Base-by-base conservation (phyloP, 2,329 filamentous ascomycete genomes). In the Penicillium crustosum region DNA sequence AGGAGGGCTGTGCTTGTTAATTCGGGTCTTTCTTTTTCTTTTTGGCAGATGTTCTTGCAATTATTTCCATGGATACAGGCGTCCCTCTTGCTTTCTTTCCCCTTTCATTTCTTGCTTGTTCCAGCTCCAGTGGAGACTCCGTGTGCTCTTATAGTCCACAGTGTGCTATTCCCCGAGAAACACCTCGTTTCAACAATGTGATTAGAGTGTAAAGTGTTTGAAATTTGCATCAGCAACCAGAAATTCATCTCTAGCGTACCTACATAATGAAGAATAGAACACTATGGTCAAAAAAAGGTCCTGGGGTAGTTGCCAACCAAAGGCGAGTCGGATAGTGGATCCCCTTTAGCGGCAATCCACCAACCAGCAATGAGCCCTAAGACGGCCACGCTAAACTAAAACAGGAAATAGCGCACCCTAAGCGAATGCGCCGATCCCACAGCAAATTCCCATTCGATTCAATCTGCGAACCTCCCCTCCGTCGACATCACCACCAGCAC, bases 1-100 rank as follows among this genome's bases (percentile, higher is more conserved):
- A 96, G 81, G 92, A 96, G 71, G 89, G 90, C 44, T 97, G 93
- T 76, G 93, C 92, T 70, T 97, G 93, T 79, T 97, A 71, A 78
- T 60, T 56, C 54, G 31, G 15, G 35, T 15, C 17, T 57, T 59
- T 49, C 49, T 50, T 50, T 58, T 49, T 50, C 57, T 49, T 53
- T 54, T 41, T 6, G 10, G 47, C 25, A 47, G 31, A 51, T 59
- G 27, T 55, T 38, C 42, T 58, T 61, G 50, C 60, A 57, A 55
- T 53, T 58, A 41, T 63, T 60, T 61, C 49, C 59, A 62, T 61
- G 56, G 60, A 61, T 60, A 49, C 47, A 61, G 64, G 64, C 61
- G 64, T 64, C 57, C 52, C 48, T 51, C 43, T 29, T 51, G 43
- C 15, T 59, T 54, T 53, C 57, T 31, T 44, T 52, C 19, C 5